Evolutionary conservation across 306 rosid genomes (phyloP), one percentile per base, ranked within the genome.

Genomic region (Cucumis hystrix): DNA sequence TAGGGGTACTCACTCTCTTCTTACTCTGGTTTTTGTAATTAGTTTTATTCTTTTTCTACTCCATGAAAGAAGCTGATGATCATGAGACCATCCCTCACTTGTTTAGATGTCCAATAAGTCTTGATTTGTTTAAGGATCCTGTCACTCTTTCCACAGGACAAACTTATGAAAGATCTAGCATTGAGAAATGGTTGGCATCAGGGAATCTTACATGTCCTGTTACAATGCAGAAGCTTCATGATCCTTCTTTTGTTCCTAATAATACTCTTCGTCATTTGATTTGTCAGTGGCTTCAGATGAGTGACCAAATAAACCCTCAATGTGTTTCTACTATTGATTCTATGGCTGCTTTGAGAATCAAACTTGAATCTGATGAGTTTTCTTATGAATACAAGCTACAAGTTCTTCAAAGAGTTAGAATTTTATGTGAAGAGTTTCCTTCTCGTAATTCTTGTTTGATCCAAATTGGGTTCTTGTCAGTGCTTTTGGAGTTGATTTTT

Each of bases 191-290:
- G 98, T 20, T 93, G 10, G 80, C 92, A 62, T 77, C 86, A 0
- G 98, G 98, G 8, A 91, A 93, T 67, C 90, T 91, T 85, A 91
- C 93, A 7, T 93, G 98, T 62, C 98, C 98, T 47, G 93, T 93
- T 78, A 93, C 98, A 87, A 93, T 91, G 98, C 93, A 91, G 89
- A 87, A 81, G 79, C 98, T 93, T 14, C 92, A 87, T 12, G 96
- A 93, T 77, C 84, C 82, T 12, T 83, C 93, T 78, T 72, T 88
- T 59, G 96, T 93, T 80, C 98, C 98, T 1, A 93, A 93, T 77
- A 89, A 88, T 86, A 88, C 96, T 56, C 90, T 93, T 52, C 93
- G 91, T 54, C 93, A 91, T 81, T 85, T 93, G 83, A 91, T 93
- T 18, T 60, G 81, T 33, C 91, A 83, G 49, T 93, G 98, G 97